Base-by-base conservation (phyloP, 345 rosid species). In the Turnera subulata region DNA sequence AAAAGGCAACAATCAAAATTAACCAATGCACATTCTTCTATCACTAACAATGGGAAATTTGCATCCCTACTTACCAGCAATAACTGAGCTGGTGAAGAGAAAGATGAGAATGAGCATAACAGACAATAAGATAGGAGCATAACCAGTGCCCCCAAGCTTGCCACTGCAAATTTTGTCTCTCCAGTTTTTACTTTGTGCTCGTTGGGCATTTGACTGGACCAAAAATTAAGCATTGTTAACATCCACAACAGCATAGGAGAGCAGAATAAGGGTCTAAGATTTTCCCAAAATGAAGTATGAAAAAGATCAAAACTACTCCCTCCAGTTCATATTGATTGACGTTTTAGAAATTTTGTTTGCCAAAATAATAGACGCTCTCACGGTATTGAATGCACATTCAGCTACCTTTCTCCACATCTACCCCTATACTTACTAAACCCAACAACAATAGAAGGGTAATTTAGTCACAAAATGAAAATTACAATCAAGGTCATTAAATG, bases 21-120 rank as follows among this genome's bases (percentile, higher is more conserved):
- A 63, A 23, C n/a, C 48, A 33, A 46, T 25, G 23, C 53, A 15
- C 19, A 43, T 17, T 58, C 22, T 26, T 22, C 13, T 6, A 18
- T 56, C 25, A 16, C 38, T 10, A 38, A 2, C 6, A 10, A 17
- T 40, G 11, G 4, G 21, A 40, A 58, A 64, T 21, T 38, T 64
- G 29, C 48, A 61, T 24, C 40, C 16, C 61, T 61, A 63, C 73
- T 76, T 61, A 86, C 96, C 79, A 57, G 81, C 45, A 58, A 93
- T 64, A 69, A 89, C 82, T 50, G 96, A 84, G 70, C 82, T 93
- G 73, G 74, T 44, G 75, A 89, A 93, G 57, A 93, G 84, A 63
- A 87, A 53, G 51, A 72, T 70, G 35, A 58, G 55, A 71, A 74
- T 33, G 60, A 87, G 63, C 15, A 89, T 73, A 56, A 71, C 10